phyloP scores from a whole-genome alignment of 768 basidiomycete genomes.

The Daedalea quercina region DNA sequence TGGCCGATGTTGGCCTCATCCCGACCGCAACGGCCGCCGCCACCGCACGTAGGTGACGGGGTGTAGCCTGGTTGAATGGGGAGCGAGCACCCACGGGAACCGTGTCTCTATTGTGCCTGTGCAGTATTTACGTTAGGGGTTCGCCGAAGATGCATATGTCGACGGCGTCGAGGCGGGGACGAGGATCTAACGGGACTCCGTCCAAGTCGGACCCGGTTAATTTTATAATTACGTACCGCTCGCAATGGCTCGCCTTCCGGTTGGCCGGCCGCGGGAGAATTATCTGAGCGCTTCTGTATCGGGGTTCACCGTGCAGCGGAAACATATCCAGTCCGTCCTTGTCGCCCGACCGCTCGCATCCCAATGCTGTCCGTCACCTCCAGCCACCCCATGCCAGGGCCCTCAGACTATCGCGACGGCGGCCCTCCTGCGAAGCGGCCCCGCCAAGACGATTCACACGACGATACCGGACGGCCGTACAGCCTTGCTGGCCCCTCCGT shows the following conservation, averaged over 20 bases:
- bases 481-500: constrained; percentile 14
- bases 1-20: too few species aligned
- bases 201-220: constrained; percentile 4
- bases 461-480: constrained; percentile 14
- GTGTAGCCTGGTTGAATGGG: too few species aligned
- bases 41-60: too few species aligned
- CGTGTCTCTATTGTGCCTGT: too few species aligned
- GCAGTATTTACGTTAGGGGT: too few species aligned
- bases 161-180: neutral
- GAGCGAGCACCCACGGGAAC: too few species aligned
- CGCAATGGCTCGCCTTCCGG: neutral
- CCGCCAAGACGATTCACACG: constrained; percentile 12
- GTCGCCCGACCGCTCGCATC: neutral
- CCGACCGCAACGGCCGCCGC: too few species aligned
- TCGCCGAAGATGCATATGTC: neutral
- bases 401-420: constrained; percentile 10
- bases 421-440: constrained; percentile 17
- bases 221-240: neutral
- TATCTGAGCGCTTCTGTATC: constrained; percentile 1
- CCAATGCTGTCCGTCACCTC: constrained; percentile 12
- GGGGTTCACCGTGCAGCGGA: constrained; percentile 4
- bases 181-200: constrained; percentile 1
- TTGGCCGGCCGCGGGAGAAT: neutral
- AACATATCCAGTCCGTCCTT: constrained; percentile 1
- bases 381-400: constrained; percentile 12